phyloP scores from a whole-genome alignment of 169 alveolate genomes.

The Eimeria falciformis region DNA sequence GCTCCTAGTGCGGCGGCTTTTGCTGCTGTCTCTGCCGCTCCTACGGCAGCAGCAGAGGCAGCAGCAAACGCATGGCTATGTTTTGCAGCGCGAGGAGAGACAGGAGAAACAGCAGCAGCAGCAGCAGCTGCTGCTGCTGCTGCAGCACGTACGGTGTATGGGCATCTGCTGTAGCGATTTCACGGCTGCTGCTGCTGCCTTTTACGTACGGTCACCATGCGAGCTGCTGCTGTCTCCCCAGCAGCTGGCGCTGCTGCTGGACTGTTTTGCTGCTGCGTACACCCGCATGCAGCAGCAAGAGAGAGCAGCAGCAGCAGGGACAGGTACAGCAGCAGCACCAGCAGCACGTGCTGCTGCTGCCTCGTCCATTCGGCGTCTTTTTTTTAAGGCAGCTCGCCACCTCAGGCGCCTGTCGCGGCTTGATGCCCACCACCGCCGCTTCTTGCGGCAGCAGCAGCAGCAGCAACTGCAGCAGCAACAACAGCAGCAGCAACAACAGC shows the following conservation, averaged over 20 bases:
- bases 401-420: not conserved
- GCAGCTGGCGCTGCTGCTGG: slow-evolving; percentile 31
- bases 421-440: slow-evolving; percentile 51
- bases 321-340: not conserved
- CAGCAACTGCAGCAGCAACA: not conserved
- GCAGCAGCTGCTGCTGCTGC: not conserved
- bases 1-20: too few species aligned
- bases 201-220: not conserved
- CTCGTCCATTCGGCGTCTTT: not conserved
- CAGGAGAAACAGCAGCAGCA: not conserved
- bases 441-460: slow-evolving; percentile 20
- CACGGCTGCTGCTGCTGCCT: slow-evolving; percentile 32
- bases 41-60: not conserved
- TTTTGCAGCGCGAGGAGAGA: not conserved
- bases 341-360: not conserved
- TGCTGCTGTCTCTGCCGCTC: too few species aligned
- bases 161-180: slow-evolving; percentile 17
- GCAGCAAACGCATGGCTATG: not conserved
- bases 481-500: not conserved
- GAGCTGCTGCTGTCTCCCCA: slow-evolving; percentile 9
- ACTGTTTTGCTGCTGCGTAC: slow-evolving; percentile 27
- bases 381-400: not conserved
- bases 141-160: not conserved
- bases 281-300: not conserved
- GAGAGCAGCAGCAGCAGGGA: not conserved